Evolutionary conservation across 2,329 filamentous ascomycete genomes (phyloP), one percentile per base, ranked within the genome.

Genomic region (Colletotrichum lini): DNA sequence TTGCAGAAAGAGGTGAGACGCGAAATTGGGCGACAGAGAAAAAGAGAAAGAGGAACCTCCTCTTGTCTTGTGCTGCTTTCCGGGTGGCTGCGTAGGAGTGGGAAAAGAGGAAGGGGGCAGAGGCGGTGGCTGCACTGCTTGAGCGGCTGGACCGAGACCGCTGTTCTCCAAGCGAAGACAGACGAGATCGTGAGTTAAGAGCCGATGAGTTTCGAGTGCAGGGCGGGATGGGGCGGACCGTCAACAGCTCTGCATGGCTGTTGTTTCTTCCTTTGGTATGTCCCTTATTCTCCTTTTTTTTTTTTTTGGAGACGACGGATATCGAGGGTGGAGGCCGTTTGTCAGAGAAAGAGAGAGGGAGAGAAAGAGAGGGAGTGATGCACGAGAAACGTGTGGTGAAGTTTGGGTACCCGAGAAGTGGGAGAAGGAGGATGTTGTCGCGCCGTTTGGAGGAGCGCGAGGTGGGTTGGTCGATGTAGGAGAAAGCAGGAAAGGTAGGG

Each of bases 341-440:
- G 65, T 52, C 53, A 52, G 49, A 65, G 56, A 23, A 10, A 38
- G 35, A 10, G 59, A 52, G 54, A 65, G 56, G 23, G 38, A 16
- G 42, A 38, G 44, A 26, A 9, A 58, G 58, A 65, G 52, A 47
- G 23, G 16, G n/a, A 40, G 18, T 21, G 64, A 60, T 69, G 40
- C 40, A 45, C 47, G 56, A 38, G 64, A 52, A 50, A 61, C 18
- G 45, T 59, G 61, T 70, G 56, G 42, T 67, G 64, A 67, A 69
- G 65, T 68, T 30, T 18, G 44, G 60, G 65, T 69, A 67, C 66
- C 61, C 50, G 60, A 64, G 49, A 50, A 61, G 59, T 52, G 53
- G 52, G 53, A 71, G 50, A 49, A 66, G 30, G 45, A 71, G 58
- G 64, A 63, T 71, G 58, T 54, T 71, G 68, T 71, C 53, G 68